Evolutionary conservation across 352 stramenopile species (phyloP).

Genomic region (Aphanomyces astaci): DNA sequence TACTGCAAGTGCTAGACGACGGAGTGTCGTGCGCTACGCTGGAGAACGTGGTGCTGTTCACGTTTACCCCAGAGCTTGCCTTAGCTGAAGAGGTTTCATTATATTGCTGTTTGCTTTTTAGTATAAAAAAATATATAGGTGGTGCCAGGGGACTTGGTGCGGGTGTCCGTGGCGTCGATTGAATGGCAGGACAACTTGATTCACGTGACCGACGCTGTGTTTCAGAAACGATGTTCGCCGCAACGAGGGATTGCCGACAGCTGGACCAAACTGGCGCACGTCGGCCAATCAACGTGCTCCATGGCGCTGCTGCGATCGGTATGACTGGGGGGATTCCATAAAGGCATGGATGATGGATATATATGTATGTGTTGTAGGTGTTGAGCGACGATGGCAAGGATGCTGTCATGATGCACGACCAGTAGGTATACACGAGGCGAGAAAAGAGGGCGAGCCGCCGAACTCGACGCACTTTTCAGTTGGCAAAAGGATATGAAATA

Average conservation of each 20-base stretch:
- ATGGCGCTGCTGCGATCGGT: constrained; percentile 4
- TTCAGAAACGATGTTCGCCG: constrained; percentile 68
- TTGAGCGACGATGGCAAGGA: too few relatives aligned
- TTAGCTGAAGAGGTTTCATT: neutral
- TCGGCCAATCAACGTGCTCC: constrained; percentile 1
- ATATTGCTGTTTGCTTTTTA: neutral
- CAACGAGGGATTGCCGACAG: constrained; percentile 77
- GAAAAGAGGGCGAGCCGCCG: too few relatives aligned
- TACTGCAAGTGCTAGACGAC: constrained; percentile 47
- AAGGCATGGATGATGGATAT: too few relatives aligned
- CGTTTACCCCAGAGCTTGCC: constrained; percentile 7
- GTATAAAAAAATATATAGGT: neutral
- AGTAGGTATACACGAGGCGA: too few relatives aligned
- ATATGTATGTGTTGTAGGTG: too few relatives aligned
- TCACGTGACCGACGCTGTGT: constrained; percentile 44
- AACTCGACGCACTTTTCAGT: too few relatives aligned
- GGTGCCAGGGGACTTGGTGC: constrained; percentile 61
- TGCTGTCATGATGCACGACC: too few relatives aligned
- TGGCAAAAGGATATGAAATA: too few relatives aligned
- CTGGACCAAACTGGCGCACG: constrained; percentile 69
- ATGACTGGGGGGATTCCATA: too few relatives aligned
- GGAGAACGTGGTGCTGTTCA: constrained; percentile 57
- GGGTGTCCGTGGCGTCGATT: constrained; percentile 64
- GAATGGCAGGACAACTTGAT: constrained; percentile 37
- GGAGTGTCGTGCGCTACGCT: constrained; percentile 49